Base-by-base conservation (phyloP, 2,329 filamentous ascomycete genomes). In the Pseudogymnoascus sp. region DNA sequence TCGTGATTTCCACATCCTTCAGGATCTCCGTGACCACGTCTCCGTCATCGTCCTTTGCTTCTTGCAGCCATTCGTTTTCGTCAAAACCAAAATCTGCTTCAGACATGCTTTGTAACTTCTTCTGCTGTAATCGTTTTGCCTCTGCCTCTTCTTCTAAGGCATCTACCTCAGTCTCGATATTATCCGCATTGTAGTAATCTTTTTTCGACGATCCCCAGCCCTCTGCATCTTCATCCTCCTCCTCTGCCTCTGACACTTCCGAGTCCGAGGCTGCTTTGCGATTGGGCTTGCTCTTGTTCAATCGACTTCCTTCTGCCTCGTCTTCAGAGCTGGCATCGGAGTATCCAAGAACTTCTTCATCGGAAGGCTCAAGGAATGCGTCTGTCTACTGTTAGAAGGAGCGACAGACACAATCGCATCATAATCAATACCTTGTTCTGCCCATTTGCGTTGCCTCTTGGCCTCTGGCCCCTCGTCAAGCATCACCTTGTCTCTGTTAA, bases 1-100 rank as follows among this genome's bases (percentile, higher is more conserved):
- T 85, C 10, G 91, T 88, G 63, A 97, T 86, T 68, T 92, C 87
- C 42, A 92, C 72, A 69, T 95, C 89, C 60, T 91, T 90, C 55
- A 97, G 80, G n/a, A 92, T 84, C 73, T 97, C 91, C 3, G 87
- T 94, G 10, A 96, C 84, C n/a, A 87, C 82, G 13, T 85, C 83
- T 77, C 64, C 79, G 6, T 72, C 77, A 1, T 77, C 78, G 21
- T 80, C 78, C 13, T 79, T 79, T 2, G 80, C 81, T 13, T 80
- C 77, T 27, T 82, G 84, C 38, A 87, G 73, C 94, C 93, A 97
- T 68, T 95, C 92, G 42, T 85, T 83, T 71, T 95, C 90, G 69
- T 97, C 92, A 67, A 97, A 95, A 7, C 91, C 88, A 71, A 97
- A 99, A 72, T 99, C 94, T 39, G 89, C 89, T 68, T 95, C 92